Conservation (phyloP, 139 green algal species). For the Mesostigma viride region DNA sequence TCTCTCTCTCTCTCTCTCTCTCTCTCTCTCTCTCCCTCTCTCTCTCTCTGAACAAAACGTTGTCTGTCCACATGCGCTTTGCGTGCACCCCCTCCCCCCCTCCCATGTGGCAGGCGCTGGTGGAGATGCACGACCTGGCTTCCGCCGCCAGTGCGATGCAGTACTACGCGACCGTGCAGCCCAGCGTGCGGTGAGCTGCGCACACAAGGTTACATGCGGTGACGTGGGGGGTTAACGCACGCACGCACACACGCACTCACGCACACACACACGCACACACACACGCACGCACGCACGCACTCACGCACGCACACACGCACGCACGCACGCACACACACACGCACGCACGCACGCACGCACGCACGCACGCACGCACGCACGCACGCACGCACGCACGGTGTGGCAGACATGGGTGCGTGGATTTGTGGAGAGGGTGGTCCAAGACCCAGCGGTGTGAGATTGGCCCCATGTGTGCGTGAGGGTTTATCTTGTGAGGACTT, state of each 20-base stretch:
- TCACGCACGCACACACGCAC: background rate
- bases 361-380: conserved; percentile 2
- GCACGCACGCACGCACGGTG: background rate
- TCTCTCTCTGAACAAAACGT: too few species aligned
- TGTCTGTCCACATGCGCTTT: too few species aligned
- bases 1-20: background rate
- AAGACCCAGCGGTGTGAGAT: too few species aligned
- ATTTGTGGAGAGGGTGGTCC: too few species aligned
- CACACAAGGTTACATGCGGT: background rate
- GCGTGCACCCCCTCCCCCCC: too few species aligned
- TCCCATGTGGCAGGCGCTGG: conserved; percentile 19
- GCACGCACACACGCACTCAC: background rate
- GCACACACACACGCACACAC: too few species aligned
- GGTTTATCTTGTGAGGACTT: too few species aligned
- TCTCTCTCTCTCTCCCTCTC: background rate
- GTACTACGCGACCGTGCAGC: conserved; percentile 22
- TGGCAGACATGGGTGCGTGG: too few species aligned
- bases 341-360: conserved; percentile 3
- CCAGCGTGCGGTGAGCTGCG: conserved; percentile 18
- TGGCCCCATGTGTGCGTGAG: too few species aligned
- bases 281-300: too few species aligned
- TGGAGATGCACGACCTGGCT: conserved; percentile 28
- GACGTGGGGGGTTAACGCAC: background rate
- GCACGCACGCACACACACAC: background rate
- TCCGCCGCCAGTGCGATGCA: conserved; percentile 21